phyloP scores from a whole-genome alignment of 106 monocot genomes.

The Ottelia alismoides region DNA sequence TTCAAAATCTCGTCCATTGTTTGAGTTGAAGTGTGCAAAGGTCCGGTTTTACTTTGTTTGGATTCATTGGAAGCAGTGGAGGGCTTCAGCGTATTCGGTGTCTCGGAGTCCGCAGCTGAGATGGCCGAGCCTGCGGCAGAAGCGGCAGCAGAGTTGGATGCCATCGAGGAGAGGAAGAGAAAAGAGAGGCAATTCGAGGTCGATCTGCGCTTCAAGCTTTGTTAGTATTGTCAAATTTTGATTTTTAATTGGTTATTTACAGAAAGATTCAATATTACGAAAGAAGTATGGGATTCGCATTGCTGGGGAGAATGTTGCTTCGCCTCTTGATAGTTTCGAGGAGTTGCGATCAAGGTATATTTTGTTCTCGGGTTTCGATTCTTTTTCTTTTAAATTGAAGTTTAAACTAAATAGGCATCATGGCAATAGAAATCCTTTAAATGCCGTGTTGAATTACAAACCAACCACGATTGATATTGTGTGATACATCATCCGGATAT shows the following conservation, averaged over 20 bases:
- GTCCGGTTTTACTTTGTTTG: background rate
- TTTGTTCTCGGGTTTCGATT: too few species aligned
- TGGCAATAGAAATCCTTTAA: too few species aligned
- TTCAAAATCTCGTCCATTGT: background rate
- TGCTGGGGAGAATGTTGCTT: constrained; percentile 44
- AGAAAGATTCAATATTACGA: constrained; percentile 48
- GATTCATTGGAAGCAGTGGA: constrained; percentile 29
- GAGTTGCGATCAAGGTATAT: constrained; percentile 66
- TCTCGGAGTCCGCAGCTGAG: constrained; percentile 11
- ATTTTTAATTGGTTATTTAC: constrained; percentile 1
- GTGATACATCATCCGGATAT: too few species aligned
- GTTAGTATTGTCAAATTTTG: background rate
- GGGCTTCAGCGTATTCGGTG: constrained; percentile 51
- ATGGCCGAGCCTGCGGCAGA: background rate
- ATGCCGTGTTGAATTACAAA: too few species aligned
- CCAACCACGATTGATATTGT: too few species aligned
- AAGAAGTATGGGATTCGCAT: constrained; percentile 76
- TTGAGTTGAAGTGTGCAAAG: background rate
- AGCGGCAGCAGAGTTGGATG: background rate
- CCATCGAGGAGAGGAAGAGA: too few species aligned
- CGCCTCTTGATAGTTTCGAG: constrained; percentile 47
- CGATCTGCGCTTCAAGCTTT: background rate
- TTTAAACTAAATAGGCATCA: too few species aligned
- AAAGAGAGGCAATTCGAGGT: constrained; percentile 71
- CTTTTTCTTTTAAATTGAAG: too few species aligned